A percentile compares a stretch with the other conserved stretches of the same genome.
Conservation (phyloP, 23 red algal species). For the Chondrus crispus region DNA sequence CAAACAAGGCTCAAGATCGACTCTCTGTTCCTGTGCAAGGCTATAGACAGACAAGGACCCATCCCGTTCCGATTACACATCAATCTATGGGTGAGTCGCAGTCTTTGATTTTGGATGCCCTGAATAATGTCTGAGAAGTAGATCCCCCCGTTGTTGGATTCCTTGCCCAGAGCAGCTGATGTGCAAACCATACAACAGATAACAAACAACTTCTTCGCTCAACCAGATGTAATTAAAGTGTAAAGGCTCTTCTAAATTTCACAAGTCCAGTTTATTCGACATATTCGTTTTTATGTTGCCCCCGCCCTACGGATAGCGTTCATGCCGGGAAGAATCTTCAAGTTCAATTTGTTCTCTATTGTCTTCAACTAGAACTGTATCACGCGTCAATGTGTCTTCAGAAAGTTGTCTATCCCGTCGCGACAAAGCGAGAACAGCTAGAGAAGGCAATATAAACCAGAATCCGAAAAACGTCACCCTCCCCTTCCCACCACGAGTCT, state of each 20-base stretch:
- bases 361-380: no score
- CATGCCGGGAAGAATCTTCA: no score
- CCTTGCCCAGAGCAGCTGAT: neutral
- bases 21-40: neutral
- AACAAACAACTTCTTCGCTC: neutral
- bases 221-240: neutral
- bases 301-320: neutral
- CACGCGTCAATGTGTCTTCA: no score
- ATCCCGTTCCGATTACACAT: slow-evolving; percentile 18
- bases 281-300: neutral
- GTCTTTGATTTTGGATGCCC: slow-evolving; percentile 51
- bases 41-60: neutral
- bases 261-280: neutral
- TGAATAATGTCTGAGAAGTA: slow-evolving; percentile 55
- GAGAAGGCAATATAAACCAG: slow-evolving; percentile 29
- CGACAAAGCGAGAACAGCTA: no score
- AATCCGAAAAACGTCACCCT: slow-evolving; percentile 28
- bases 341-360: no score
- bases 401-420: no score
- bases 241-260: neutral
- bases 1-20: neutral
- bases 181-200: neutral
- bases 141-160: neutral
- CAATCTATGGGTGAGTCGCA: slow-evolving; percentile 57
- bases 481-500: neutral